Evolutionary conservation across 2,329 filamentous ascomycete species (phyloP).

Genomic region (Cladosporium sp.): DNA sequence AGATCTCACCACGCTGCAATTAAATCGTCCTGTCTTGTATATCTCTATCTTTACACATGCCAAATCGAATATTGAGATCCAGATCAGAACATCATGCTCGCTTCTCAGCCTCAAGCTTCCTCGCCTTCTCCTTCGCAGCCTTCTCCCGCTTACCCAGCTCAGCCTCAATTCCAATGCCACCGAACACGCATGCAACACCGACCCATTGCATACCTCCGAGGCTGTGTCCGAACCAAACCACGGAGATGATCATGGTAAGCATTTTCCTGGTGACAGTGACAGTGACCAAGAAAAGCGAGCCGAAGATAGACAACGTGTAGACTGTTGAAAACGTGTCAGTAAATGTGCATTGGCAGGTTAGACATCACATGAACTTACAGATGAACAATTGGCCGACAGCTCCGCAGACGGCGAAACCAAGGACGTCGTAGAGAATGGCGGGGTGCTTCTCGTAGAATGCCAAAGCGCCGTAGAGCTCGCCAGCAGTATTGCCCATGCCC

Average conservation of each 20-base stretch:
- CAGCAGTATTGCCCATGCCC: constrained; percentile 56
- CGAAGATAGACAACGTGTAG: constrained; percentile 90
- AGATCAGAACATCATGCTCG: not conserved
- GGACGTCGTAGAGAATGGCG: constrained; percentile 78
- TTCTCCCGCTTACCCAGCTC: constrained; percentile 81
- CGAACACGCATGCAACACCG: constrained; percentile 89
- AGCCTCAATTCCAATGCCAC: constrained; percentile 89
- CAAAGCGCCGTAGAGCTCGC: constrained; percentile 77
- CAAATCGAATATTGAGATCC: not conserved
- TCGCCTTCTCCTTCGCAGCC: constrained; percentile 70
- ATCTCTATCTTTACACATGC: not conserved
- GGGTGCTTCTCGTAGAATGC: constrained; percentile 80
- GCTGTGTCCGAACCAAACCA: constrained; percentile 89
- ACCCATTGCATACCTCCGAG: constrained; percentile 89
- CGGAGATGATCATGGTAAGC: constrained; percentile 97
- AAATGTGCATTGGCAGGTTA: not conserved
- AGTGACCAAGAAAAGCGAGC: constrained; percentile 86
- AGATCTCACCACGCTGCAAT: not conserved
- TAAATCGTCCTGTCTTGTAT: not conserved
- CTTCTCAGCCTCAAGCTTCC: constrained; percentile 32
- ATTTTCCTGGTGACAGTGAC: constrained; percentile 98
- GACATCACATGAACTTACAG: constrained; percentile 45
- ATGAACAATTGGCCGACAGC: constrained; percentile 96
- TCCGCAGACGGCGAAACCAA: constrained; percentile 86
- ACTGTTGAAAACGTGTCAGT: constrained; percentile 14